Evolutionary conservation across 306 rosid genomes (phyloP), one percentile per base, ranked within the genome.

Genomic region (Inga leiocalycina): DNA sequence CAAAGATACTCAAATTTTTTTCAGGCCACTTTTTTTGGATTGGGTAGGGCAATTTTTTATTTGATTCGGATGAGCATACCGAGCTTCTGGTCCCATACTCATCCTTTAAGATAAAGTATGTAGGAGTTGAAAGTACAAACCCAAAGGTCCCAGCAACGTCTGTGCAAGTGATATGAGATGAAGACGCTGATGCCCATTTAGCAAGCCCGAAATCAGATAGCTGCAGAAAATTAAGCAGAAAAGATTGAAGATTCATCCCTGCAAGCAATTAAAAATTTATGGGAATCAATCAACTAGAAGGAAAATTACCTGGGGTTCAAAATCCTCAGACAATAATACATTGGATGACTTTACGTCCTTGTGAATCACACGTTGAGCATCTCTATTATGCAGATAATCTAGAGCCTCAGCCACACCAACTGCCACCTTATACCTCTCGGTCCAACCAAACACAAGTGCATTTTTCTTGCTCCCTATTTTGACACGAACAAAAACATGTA

Each of bases 81-180:
- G 30, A 27, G 30, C 30, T 27, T 27, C 30, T 27, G 30, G 30
- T 1, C 30, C 30, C 30, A 27, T 27, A 1, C 30, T 27, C 1
- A 27, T 1, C 30, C 30, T 24, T 24, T 24, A 24, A 24, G 27
- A 24, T 24, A 27, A 46, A 35, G 69, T n/a, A 83, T 75, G 61
- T 69, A 17, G 70, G 48, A 64, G 49, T 80, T 73, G 67, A 82
- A 80, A 80, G 71, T 77, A 88, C 93, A 84, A 79, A 96, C 99
- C 99, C 99, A 70, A 96, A 96, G 72, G 99, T 96, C 84, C 99
- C 99, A 49, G 95, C 97, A 92, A 96, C 98, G 78, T 96, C 97
- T 2, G 92, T 90, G 88, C 98, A 96, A 57, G 97, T 91, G 91
- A 94, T 88, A 43, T 94, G 89, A 4, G 98, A 85, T 27, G 98